phyloP scores from a whole-genome alignment of 306 rosid genomes.

The Citrullus colocynthis region DNA sequence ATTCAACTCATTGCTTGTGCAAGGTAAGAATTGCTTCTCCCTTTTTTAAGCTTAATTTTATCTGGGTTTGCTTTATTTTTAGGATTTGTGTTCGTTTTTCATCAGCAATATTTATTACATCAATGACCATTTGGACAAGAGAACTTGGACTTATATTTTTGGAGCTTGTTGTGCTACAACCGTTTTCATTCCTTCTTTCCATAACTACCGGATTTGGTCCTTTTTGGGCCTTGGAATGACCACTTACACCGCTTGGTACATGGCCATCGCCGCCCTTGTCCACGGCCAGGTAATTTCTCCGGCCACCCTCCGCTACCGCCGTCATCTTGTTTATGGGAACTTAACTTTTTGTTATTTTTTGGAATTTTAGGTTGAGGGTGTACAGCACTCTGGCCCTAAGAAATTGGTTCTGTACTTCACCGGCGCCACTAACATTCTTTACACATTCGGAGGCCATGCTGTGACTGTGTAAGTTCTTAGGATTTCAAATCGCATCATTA shows the following conservation, averaged over 20 bases:
- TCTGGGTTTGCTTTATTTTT: neutral
- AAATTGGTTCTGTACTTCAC: constrained; percentile 85
- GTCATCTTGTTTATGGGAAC: neutral
- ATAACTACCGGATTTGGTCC: constrained; percentile 92
- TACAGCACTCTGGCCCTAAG: constrained; percentile 59
- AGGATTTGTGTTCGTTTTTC: neutral
- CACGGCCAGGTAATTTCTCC: constrained; percentile 65
- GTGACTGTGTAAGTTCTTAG: constrained; percentile 65
- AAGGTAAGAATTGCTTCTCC: constrained; percentile 22
- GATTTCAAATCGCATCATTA: too few species aligned
- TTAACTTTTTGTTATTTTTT: neutral
- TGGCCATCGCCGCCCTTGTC: constrained; percentile 51
- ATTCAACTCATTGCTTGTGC: constrained; percentile 98
- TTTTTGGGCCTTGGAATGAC: constrained; percentile 99
- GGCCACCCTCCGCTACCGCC: neutral
- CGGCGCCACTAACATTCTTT: constrained; percentile 92
- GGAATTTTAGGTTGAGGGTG: constrained; percentile 38
- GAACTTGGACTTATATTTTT: constrained; percentile 96
- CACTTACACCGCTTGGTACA: constrained; percentile 93
- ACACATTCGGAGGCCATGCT: constrained; percentile 99
- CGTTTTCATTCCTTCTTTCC: constrained; percentile 94
- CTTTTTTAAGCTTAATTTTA: neutral
- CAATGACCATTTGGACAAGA: constrained; percentile 83
- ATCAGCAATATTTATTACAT: constrained; percentile 87
- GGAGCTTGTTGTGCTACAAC: constrained; percentile 99